phyloP scores from a whole-genome alignment of 2,329 filamentous ascomycete genomes.

The Stemphylium vesicarium region DNA sequence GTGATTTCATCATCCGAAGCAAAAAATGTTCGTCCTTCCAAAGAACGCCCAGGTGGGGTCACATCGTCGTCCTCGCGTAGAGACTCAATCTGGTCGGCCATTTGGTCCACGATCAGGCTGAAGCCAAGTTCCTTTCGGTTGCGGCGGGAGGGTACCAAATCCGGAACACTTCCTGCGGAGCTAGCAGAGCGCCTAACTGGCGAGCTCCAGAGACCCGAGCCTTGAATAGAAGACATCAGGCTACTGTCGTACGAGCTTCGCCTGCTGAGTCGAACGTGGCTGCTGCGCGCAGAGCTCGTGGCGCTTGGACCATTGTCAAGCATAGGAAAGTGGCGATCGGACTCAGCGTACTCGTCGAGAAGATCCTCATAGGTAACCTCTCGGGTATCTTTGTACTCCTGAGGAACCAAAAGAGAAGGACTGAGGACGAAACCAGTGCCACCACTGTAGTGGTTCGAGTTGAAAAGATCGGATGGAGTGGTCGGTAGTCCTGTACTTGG shows the following conservation, averaged over 20 bases:
- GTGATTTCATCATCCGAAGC: constrained; percentile 30
- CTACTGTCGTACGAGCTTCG: constrained; percentile 64
- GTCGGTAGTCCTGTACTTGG: constrained; percentile 35
- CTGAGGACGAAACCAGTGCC: constrained; percentile 48
- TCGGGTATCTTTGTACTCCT: constrained; percentile 43
- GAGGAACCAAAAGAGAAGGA: constrained; percentile 44
- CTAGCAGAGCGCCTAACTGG: constrained; percentile 46
- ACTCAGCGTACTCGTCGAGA: constrained; percentile 52
- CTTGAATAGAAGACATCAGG: constrained; percentile 52
- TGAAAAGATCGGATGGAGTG: constrained; percentile 38
- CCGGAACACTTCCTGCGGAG: constrained; percentile 48
- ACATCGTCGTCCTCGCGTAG: constrained; percentile 38
- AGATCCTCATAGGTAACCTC: constrained; percentile 49
- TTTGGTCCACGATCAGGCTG: constrained; percentile 39
- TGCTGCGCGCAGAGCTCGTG: constrained; percentile 55
- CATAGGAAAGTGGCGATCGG: constrained; percentile 57
- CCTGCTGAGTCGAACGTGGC: constrained; percentile 61
- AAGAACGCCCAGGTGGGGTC: constrained; percentile 37
- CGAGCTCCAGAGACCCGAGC: constrained; percentile 43
- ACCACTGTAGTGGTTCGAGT: constrained; percentile 21
- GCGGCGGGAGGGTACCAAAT: constrained; percentile 46
- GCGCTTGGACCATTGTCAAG: constrained; percentile 48
- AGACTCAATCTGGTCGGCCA: constrained; percentile 42
- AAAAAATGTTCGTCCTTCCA: constrained; percentile 40
- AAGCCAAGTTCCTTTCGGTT: constrained; percentile 38